phyloP scores from a whole-genome alignment of 345 rosid species.

The Limnanthes douglasii region DNA sequence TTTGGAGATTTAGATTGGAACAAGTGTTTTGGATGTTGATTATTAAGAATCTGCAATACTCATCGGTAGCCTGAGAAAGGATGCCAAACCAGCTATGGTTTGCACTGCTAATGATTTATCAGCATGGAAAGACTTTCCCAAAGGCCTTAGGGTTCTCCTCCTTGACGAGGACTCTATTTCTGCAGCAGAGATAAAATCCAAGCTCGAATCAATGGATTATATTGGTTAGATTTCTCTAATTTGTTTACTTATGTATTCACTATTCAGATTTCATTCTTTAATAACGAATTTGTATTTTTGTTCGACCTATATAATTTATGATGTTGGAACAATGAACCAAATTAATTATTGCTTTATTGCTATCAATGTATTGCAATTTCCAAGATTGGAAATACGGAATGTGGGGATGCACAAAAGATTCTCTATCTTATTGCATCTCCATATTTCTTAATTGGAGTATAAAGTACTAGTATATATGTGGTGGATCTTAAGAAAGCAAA shows the following conservation, averaged over 20 bases:
- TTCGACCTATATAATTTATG: background rate
- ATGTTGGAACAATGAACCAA: background rate
- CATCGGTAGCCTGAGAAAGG: slow-evolving; percentile 59
- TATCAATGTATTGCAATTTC: background rate
- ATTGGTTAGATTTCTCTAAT: slow-evolving; percentile 38
- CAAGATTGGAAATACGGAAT: too few relatives aligned
- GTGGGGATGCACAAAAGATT: too few relatives aligned
- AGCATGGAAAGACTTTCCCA: slow-evolving; percentile 86
- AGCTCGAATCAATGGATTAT: slow-evolving; percentile 85
- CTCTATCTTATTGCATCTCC: too few relatives aligned
- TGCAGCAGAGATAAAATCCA: slow-evolving; percentile 49
- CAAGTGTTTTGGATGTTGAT: too few relatives aligned
- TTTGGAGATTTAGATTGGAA: too few relatives aligned
- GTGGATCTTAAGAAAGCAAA: slow-evolving; percentile 2
- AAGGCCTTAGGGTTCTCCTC: slow-evolving; percentile 87
- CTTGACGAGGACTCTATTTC: slow-evolving; percentile 46
- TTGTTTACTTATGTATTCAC: slow-evolving; percentile 3
- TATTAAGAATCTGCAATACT: too few relatives aligned
- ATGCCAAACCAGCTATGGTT: slow-evolving; percentile 99
- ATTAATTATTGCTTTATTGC: background rate
- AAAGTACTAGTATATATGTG: too few relatives aligned
- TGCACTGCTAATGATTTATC: slow-evolving; percentile 66
- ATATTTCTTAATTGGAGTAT: too few relatives aligned
- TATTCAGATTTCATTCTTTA: slow-evolving; percentile 1
- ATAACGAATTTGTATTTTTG: background rate